Evolutionary conservation across 768 basidiomycete genomes (phyloP), one percentile per base, ranked within the genome.

Genomic region (Russula griseocarnosa): DNA sequence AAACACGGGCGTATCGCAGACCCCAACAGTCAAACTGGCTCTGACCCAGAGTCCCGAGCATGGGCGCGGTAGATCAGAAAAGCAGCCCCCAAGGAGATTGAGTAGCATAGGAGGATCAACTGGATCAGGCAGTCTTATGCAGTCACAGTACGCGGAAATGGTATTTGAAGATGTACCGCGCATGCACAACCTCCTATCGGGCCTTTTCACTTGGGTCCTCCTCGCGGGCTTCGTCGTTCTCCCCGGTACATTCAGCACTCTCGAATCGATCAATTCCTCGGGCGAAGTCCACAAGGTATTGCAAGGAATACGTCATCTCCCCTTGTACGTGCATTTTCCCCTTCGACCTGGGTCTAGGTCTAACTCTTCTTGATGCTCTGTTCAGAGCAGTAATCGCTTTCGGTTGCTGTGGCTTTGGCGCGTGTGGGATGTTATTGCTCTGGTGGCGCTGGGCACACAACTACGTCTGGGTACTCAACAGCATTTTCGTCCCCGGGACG

Each of bases 171-270:
- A 53, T 3, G 61, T 67, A 28, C 66, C 66, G 20, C 28, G 28
- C 8, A 3, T 10, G 13, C 20, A 67, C 49, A 54, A 47, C 51
- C 14, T 60, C 46, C 26, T 63, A 40, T 51, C 62, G 22, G 16
- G 46, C 47, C 30, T 63, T 32, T 63, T 57, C 66, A 67, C 66
- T 20, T 67, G 66, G 66, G 38, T 63, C 22, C 26, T 62, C 36
- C 66, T 67, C 10, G 66, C 62, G 5, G 66, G 66, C 28, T 67
- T 67, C 62, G 58, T 63, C 46, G 57, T 67, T 13, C 51, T 62
- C 22, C 61, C 66, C 36, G 61, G 62, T 32, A 67, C 66, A 54
- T 67, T 67, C 53, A 18, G 3, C 28, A 61, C 34, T 34, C 52
- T 61, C 26, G 30, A 61, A 49, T 7, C n/a, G 2, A 13, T 58